Evolutionary conservation across 148 eudicot species (phyloP).

Genomic region (Rhododendron simsii): DNA sequence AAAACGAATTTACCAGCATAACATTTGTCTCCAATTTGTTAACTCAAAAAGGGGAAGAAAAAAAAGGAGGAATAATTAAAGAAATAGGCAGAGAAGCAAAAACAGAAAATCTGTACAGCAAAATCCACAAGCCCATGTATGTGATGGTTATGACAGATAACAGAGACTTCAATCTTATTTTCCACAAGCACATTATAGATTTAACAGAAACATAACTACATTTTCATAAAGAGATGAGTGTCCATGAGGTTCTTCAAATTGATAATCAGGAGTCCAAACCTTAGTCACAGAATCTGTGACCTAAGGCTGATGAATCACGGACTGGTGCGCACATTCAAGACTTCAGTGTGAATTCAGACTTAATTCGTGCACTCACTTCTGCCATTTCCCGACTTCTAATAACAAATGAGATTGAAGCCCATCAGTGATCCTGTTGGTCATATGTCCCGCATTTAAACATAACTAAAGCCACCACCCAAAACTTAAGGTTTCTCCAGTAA

Average conservation of each 20-base stretch:
- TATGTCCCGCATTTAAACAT: too few species aligned
- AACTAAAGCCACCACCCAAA: too few species aligned
- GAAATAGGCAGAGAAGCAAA: background rate
- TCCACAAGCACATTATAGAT: background rate
- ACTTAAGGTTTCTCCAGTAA: too few species aligned
- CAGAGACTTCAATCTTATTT: background rate
- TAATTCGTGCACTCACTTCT: background rate
- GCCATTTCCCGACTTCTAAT: background rate
- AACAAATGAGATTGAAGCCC: too few species aligned
- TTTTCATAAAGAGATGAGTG: background rate
- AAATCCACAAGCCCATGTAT: background rate
- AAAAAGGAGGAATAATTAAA: background rate
- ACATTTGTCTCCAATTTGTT: too few species aligned
- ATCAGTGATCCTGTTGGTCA: too few species aligned
- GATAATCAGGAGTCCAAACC: background rate
- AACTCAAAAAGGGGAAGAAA: too few species aligned
- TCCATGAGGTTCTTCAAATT: conserved; percentile 2
- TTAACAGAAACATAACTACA: background rate
- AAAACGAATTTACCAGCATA: too few species aligned
- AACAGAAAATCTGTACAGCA: background rate
- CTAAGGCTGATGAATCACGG: background rate
- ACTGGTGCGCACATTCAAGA: background rate
- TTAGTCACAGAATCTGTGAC: background rate
- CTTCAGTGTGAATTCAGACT: background rate
- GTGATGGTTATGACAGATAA: background rate